Percentiles rank a stretch among this genome's conserved stretches.
phyloP scores from a whole-genome alignment of 192 early-diverging fungal species.

The Geranomyces variabilis region DNA sequence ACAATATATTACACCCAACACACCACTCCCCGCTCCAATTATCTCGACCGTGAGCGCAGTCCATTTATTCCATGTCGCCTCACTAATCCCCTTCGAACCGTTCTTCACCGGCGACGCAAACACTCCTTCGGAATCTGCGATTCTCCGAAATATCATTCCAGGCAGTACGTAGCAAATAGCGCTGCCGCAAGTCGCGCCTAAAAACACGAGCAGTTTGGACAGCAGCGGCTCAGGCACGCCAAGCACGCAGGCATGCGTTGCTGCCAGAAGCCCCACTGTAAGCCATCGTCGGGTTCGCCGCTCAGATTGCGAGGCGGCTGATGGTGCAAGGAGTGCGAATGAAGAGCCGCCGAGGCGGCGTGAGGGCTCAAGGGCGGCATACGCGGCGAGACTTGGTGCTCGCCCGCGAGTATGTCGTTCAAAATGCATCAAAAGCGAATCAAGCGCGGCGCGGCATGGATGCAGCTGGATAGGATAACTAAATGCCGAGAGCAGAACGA shows the following conservation, averaged over 20 bases:
- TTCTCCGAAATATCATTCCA: slow-evolving; percentile 22
- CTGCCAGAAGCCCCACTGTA: slow-evolving; percentile 15
- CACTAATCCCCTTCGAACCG: neutral
- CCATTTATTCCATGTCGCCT: slow-evolving; percentile 1
- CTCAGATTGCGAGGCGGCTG: neutral
- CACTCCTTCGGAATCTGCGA: neutral
- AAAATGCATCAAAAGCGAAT: slow-evolving; percentile 64
- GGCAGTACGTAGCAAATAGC: slow-evolving; percentile 37
- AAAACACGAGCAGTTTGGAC: slow-evolving; percentile 24
- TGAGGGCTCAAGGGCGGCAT: slow-evolving; percentile 9
- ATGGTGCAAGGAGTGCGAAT: neutral
- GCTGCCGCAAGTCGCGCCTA: slow-evolving; percentile 37
- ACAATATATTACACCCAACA: slow-evolving; percentile 20
- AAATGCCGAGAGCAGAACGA: slow-evolving; percentile 79
- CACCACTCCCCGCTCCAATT: slow-evolving; percentile 5
- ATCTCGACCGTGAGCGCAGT: slow-evolving; percentile 15
- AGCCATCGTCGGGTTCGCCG: neutral
- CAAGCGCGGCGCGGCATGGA: slow-evolving; percentile 80
- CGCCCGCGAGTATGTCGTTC: neutral
- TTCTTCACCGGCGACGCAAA: neutral
- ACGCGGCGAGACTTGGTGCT: neutral
- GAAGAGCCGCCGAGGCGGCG: neutral
- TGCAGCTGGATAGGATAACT: slow-evolving; percentile 86
- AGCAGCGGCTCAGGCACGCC: slow-evolving; percentile 19
- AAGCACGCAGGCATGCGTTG: slow-evolving; percentile 23